Evolutionary conservation across 2,329 filamentous ascomycete species (phyloP).

Genomic region (Sclerotinia borealis): DNA sequence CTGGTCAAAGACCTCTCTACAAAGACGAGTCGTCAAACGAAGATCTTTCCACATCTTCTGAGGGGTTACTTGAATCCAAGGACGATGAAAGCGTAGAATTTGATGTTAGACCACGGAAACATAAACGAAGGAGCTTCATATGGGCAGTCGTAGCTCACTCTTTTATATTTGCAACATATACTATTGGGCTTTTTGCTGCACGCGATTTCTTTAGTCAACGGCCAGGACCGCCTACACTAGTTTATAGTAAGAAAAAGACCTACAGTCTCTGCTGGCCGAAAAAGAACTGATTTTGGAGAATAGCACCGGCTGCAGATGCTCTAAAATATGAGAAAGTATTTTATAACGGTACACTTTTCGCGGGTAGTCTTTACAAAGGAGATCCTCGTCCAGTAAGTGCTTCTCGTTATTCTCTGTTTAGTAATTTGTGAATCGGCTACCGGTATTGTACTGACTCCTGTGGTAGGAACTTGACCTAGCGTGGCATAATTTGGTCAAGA

Average conservation of each 20-base stretch:
- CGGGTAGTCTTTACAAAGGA: not conserved
- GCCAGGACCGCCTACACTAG: not conserved
- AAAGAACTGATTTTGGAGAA: not conserved
- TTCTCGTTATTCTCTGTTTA: too few relatives aligned
- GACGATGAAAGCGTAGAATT: not conserved
- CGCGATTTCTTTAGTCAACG: not conserved
- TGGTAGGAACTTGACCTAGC: not conserved
- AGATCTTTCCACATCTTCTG: not conserved
- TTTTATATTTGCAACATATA: not conserved
- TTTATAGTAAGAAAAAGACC: not conserved
- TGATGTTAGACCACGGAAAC: not conserved
- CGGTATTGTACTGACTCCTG: not conserved
- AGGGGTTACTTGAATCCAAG: not conserved
- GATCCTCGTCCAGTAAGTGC: not conserved
- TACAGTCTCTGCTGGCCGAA: not conserved
- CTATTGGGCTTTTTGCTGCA: not conserved
- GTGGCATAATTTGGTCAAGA: not conserved
- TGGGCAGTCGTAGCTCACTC: not conserved
- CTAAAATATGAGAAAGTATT: constrained; percentile 4
- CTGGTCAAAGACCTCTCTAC: not conserved
- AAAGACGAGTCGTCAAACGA: not conserved
- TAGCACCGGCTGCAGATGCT: not conserved
- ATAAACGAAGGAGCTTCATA: not conserved
- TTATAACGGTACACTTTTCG: not conserved
- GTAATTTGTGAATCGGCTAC: not conserved